Evolutionary conservation across 1,139 yeast species (phyloP).

Genomic region (Yamadazyma friedrichii): DNA sequence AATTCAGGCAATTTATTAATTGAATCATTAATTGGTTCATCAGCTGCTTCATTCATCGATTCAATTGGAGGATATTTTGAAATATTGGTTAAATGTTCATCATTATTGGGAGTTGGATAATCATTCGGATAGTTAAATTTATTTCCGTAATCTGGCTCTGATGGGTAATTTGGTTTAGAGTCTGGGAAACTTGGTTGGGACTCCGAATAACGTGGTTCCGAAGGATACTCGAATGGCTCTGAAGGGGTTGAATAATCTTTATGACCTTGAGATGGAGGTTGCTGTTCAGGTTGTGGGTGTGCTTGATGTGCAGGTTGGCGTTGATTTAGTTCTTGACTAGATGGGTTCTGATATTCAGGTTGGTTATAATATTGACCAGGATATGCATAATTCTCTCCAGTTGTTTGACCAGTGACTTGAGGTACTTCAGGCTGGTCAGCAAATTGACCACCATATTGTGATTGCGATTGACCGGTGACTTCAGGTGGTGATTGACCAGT

Average conservation of each 20-base stretch:
- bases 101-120: neutral
- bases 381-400: neutral
- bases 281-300: too few relatives aligned
- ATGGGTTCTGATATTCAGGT: neutral
- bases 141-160: too few relatives aligned
- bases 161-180: too few relatives aligned
- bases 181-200: too few relatives aligned
- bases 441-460: conserved; percentile 2
- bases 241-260: neutral
- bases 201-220: too few relatives aligned
- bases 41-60: neutral
- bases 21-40: too few relatives aligned
- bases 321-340: neutral
- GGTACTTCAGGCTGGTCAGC: neutral
- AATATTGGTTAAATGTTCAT: conserved; percentile 3
- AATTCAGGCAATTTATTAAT: too few relatives aligned
- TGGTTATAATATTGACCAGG: neutral
- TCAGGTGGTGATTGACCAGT: conserved; percentile 1
- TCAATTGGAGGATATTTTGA: conserved; percentile 9
- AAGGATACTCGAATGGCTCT: neutral
- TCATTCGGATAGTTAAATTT: neutral
- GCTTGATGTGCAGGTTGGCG: too few relatives aligned
- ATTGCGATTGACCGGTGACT: neutral
- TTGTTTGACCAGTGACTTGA: neutral
- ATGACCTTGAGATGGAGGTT: too few relatives aligned